These are phyloP conservation scores for Wickerhamomyces alni DNA, from an alignment of 805 yeast genomes.

Conservation along the genomic window DNA sequence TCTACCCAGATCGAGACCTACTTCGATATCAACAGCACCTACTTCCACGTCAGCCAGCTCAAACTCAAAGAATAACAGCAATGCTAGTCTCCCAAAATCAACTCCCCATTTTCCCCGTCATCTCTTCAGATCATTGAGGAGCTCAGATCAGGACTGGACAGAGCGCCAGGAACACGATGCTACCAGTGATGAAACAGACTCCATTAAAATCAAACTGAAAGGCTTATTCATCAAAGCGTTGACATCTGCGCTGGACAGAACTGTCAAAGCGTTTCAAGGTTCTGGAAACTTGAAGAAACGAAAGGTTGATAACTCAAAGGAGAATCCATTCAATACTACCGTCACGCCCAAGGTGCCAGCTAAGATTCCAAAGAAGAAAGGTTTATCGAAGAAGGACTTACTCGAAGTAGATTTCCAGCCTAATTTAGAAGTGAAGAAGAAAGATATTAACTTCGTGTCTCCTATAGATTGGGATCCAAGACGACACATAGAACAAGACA, in stretches of 20 bases:
- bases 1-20: neutral
- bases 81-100: too few species aligned
- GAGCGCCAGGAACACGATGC: conserved; percentile 9
- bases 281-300: conserved; percentile 6
- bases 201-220: neutral
- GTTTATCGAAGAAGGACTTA: conserved; percentile 3
- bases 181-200: conserved; percentile 12
- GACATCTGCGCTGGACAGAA: too few species aligned
- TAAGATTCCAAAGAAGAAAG: neutral
- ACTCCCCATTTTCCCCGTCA: conserved; percentile 1
- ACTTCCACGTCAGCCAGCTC: too few species aligned
- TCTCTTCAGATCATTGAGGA: conserved; percentile 2
- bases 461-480: conserved; percentile 20
- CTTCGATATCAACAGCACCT: too few species aligned
- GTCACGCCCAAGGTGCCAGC: too few species aligned
- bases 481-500: neutral
- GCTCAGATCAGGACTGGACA: conserved; percentile 12
- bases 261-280: neutral
- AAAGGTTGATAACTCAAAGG: neutral
- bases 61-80: too few species aligned
- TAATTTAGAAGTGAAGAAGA: conserved; percentile 5
- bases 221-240: neutral
- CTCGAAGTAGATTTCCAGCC: conserved; percentile 9
- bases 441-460: conserved; percentile 15
- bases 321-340: neutral